These are phyloP conservation scores for Aspergillus cristatus DNA, from an alignment of 495 filamentous ascomycete genomes.

Conservation along the genomic window DNA sequence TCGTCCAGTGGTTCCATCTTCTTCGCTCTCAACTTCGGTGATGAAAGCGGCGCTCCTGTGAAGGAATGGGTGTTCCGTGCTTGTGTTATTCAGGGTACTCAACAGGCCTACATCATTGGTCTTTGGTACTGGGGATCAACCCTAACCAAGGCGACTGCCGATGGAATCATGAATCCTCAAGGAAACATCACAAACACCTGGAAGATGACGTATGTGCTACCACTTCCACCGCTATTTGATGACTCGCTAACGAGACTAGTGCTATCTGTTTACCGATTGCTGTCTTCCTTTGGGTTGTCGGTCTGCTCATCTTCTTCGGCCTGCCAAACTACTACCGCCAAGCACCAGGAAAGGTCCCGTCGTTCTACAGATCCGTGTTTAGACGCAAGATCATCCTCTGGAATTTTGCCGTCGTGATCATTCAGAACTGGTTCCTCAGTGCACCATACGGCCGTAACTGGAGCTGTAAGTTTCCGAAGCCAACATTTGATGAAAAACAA, in stretches of 20 bases:
- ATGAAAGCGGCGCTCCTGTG: constrained; percentile 39
- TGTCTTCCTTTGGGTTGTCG: constrained; percentile 33
- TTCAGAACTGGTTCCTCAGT: constrained; percentile 42
- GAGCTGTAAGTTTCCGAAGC: constrained; percentile 26
- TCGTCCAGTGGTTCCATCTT: constrained; percentile 43
- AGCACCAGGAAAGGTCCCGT: constrained; percentile 56
- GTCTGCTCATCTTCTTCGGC: constrained; percentile 34
- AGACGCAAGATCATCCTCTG: constrained; percentile 41
- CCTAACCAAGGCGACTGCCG: constrained; percentile 26
- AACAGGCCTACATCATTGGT: constrained; percentile 41
- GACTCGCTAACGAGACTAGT: constrained; percentile 14
- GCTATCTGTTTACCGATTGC: constrained; percentile 37
- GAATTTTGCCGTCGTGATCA: constrained; percentile 39
- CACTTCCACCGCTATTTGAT: not conserved
- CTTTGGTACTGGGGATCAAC: constrained; percentile 45
- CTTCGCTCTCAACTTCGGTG: constrained; percentile 44
- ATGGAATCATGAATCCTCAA: constrained; percentile 25
- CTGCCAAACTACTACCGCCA: constrained; percentile 47
- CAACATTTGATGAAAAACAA: not conserved
- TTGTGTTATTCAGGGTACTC: constrained; percentile 42
- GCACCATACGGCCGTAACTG: constrained; percentile 43
- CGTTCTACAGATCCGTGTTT: constrained; percentile 40
- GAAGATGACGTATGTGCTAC: constrained; percentile 36
- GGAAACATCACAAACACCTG: constrained; percentile 32
- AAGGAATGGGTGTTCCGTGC: constrained; percentile 45